Base-by-base conservation (phyloP, 2,329 filamentous ascomycete genomes). In the Fusarium austroafricanum region DNA sequence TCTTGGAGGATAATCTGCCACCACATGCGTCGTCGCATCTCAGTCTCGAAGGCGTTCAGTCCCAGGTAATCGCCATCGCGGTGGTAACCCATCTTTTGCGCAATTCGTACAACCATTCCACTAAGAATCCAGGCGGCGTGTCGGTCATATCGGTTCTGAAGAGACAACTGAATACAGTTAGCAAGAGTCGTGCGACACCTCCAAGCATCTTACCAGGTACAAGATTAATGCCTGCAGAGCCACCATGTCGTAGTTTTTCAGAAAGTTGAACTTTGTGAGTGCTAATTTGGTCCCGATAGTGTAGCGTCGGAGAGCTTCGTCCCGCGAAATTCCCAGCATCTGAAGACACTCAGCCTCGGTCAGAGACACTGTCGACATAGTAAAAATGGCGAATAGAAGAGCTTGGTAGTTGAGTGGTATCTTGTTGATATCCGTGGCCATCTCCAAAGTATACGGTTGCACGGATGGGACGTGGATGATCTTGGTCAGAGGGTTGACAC, bases 401-500 rank as follows among this genome's bases (percentile, higher is more conserved):
- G 89, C 87, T 75, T 91, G 88, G 23, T 87, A 78, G 54, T 86
- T 86, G 39, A 85, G 82, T 0, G 84, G 84, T 3, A 92, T 77
- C 40, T 81, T 83, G 14, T 80, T 79, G 20, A 89, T 79, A 62
- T 87, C 84, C 17, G 83, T 83, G 2, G 84, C 86, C 3, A 89
- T 89, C 59, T 91, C 86, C 37, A 91, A 83, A 10, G 94, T 81
- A 44, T 86, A 84, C 3, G 86, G 84, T 71, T 93, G 89, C 6
- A 93, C 77, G 0, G 89, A 89, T 0, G 92, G 91, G 2, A 90
- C 85, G 74, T 95, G 92, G 23, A 93, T 88, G 44, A 87, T 79
- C 75, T 94, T 94, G 68, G 88, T 87, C 44, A 93, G 76, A 0
- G 92, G 91, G 71, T 94, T 91, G 55, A 94, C 88, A 63, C 92